phyloP scores from a whole-genome alignment of 495 filamentous ascomycete genomes.

The Aspergillus sclerotioniger region DNA sequence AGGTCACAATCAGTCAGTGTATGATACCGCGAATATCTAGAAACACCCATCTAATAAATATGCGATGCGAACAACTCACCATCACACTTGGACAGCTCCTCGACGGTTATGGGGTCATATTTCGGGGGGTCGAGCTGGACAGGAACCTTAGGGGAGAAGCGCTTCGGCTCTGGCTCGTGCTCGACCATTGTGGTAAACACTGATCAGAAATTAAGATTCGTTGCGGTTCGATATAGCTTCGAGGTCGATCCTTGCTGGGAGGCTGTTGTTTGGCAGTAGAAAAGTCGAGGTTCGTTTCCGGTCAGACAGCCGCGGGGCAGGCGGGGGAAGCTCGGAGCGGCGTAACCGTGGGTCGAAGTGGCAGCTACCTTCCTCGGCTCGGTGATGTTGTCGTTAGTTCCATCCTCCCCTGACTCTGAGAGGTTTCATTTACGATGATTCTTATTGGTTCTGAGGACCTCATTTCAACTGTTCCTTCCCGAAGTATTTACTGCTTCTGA shows the following conservation, averaged over 20 bases:
- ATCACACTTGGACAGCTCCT: conserved; percentile 76
- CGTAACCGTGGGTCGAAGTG: conserved; percentile 12
- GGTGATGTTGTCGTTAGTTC: neutral
- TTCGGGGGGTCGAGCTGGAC: conserved; percentile 83
- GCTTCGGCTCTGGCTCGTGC: conserved; percentile 41
- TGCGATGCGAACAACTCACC: conserved; percentile 50
- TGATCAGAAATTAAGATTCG: neutral
- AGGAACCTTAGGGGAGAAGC: conserved; percentile 81
- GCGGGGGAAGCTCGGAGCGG: conserved; percentile 20
- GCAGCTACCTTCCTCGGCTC: neutral
- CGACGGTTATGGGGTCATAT: conserved; percentile 73
- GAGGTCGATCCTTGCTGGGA: neutral
- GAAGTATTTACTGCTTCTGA: neutral
- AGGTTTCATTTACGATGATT: neutral
- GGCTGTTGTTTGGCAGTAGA: neutral
- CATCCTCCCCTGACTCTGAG: neutral
- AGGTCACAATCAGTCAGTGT: conserved; percentile 1
- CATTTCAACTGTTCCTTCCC: neutral
- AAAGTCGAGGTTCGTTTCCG: neutral
- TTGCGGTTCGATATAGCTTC: neutral
- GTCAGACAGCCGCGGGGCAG: conserved; percentile 20
- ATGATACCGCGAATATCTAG: neutral
- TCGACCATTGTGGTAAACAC: conserved; percentile 33
- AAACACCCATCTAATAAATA: conserved; percentile 2
- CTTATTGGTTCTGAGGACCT: neutral